Evolutionary conservation across 1,139 yeast species (phyloP).

Genomic region (Blastobotrys indianensis): DNA sequence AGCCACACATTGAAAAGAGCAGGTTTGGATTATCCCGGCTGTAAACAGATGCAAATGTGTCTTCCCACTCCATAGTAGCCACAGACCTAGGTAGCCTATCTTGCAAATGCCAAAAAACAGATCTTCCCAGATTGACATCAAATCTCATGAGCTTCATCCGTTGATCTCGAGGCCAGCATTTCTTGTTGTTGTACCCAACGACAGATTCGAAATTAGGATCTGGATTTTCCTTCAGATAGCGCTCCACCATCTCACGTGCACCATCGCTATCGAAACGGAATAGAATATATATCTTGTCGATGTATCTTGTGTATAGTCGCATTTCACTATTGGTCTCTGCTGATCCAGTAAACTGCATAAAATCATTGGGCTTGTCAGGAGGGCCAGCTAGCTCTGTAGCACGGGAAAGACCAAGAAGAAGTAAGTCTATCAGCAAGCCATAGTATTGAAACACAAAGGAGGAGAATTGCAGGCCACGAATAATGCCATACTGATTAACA

Average conservation of each 20-base stretch:
- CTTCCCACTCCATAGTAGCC: slow-evolving; percentile 72
- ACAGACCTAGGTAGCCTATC: slow-evolving; percentile 74
- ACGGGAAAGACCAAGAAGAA: slow-evolving; percentile 77
- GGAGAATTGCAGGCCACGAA: slow-evolving; percentile 85
- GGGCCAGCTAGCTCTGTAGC: slow-evolving; percentile 87
- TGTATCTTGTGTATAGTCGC: slow-evolving; percentile 71
- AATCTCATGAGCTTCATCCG: slow-evolving; percentile 88
- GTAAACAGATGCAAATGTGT: slow-evolving; percentile 79
- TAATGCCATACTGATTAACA: slow-evolving; percentile 79
- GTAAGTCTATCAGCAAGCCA: slow-evolving; percentile 76
- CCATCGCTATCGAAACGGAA: slow-evolving; percentile 72
- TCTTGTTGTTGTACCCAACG: slow-evolving; percentile 82
- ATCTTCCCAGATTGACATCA: slow-evolving; percentile 89
- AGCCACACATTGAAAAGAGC: slow-evolving; percentile 88
- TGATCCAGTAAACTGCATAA: slow-evolving; percentile 59
- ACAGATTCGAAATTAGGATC: slow-evolving; percentile 86
- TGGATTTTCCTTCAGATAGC: slow-evolving; percentile 75
- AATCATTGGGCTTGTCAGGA: slow-evolving; percentile 59
- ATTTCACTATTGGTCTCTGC: slow-evolving; percentile 69
- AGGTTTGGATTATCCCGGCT: slow-evolving; percentile 86
- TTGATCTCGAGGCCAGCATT: slow-evolving; percentile 92
- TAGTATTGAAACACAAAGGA: slow-evolving; percentile 87
- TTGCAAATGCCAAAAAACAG: slow-evolving; percentile 85
- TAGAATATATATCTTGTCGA: slow-evolving; percentile 74
- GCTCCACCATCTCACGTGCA: slow-evolving; percentile 67